Evolutionary conservation across 257 asterid genomes (phyloP).

Genomic region (Solanum verrucosum): DNA sequence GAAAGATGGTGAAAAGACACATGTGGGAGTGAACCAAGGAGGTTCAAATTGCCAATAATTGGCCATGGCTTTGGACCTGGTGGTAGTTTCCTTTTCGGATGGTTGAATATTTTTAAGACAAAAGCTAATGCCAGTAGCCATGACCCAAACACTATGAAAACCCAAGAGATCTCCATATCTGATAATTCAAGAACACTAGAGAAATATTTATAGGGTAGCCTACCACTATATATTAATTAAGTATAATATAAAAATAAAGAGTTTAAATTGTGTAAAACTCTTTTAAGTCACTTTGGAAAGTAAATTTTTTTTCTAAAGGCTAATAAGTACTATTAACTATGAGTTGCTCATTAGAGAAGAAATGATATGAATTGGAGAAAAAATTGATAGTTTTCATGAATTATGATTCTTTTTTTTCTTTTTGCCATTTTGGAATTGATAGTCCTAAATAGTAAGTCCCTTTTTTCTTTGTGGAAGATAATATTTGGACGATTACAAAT

Average conservation of each 20-base stretch:
- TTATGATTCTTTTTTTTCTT: background rate
- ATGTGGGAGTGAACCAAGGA: background rate
- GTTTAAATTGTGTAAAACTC: background rate
- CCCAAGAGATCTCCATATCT: background rate
- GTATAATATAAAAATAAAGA: background rate
- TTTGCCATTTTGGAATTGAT: background rate
- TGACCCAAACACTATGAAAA: background rate
- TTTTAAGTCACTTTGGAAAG: background rate
- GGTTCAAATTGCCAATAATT: background rate
- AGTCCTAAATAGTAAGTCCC: background rate
- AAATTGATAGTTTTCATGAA: background rate
- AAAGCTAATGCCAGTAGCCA: background rate
- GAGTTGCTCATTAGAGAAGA: background rate
- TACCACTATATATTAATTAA: background rate
- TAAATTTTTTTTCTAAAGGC: background rate
- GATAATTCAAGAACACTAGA: background rate
- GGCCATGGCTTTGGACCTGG: background rate
- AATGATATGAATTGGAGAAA: background rate
- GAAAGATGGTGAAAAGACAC: background rate
- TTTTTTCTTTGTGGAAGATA: background rate
- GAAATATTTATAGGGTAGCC: background rate
- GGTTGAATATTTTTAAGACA: background rate
- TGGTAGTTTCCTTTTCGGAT: conserved; percentile 5
- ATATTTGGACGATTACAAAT: background rate
- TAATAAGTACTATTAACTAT: background rate